These are phyloP conservation scores for Neckera pumila DNA, from an alignment of 225 moss, liverwort and hornwort genomes.

Conservation along the genomic window DNA sequence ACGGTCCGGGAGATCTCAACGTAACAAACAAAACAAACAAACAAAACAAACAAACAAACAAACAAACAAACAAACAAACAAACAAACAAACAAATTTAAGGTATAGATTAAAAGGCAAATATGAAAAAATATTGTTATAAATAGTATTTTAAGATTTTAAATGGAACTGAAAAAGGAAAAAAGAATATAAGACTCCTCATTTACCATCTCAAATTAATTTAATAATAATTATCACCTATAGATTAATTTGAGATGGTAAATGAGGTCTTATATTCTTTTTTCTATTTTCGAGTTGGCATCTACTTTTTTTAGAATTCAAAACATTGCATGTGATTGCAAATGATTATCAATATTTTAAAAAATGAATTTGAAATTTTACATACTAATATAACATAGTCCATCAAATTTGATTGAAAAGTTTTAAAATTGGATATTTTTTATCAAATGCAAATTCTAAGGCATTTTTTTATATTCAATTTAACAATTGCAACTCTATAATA, in stretches of 20 bases:
- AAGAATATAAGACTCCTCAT: not conserved
- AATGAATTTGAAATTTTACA: not conserved
- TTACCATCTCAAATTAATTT: not conserved
- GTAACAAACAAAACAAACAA: too few species aligned
- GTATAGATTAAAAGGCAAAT: not conserved
- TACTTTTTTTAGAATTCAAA: accelerated
- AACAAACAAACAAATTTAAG: too few species aligned
- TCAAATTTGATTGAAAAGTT: not conserved
- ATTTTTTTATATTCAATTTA: not conserved
- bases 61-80: too few species aligned
- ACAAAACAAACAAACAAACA: too few species aligned
- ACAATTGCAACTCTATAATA: not conserved
- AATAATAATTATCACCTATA: not conserved
- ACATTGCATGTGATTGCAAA: accelerated
- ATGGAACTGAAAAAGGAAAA: not conserved
- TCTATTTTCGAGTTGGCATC: too few species aligned
- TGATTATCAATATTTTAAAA: too few species aligned
- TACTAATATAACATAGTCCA: not conserved
- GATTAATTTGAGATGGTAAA: too few species aligned
- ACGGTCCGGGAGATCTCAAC: too few species aligned
- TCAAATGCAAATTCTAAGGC: not conserved
- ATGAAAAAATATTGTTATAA: not conserved
- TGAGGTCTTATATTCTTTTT: too few species aligned
- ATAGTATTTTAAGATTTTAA: not conserved
- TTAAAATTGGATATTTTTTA: not conserved